phyloP scores from a whole-genome alignment of 177 flowering plant species.

The Vitis hybrid region DNA sequence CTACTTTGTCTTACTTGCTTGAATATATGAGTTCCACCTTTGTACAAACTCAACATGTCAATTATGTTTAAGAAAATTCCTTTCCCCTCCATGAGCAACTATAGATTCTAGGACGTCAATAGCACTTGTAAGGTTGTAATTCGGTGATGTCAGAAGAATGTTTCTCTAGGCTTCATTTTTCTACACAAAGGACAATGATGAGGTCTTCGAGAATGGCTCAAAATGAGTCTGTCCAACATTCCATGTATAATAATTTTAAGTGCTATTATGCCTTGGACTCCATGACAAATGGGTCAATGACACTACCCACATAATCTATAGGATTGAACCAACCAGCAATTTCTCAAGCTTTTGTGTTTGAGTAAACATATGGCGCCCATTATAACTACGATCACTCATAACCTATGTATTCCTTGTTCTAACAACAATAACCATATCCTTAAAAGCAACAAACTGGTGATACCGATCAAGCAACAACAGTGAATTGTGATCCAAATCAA shows the following conservation, averaged over 20 bases:
- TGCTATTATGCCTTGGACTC: conserved; percentile 81
- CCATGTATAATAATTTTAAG: conserved; percentile 92
- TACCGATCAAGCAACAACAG: conserved; percentile 80
- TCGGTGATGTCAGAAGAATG: conserved; percentile 68
- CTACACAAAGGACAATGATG: conserved; percentile 82
- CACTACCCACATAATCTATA: conserved; percentile 98
- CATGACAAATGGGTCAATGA: conserved; percentile 86
- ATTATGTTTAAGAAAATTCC: conserved; percentile 51
- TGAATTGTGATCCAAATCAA: conserved; percentile 72
- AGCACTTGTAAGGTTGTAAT: conserved; percentile 75
- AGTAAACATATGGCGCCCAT: conserved; percentile 84
- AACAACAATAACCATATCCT: conserved; percentile 93
- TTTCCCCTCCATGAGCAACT: conserved; percentile 74
- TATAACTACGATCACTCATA: conserved; percentile 93
- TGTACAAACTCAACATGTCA: conserved; percentile 62
- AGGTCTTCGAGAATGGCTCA: conserved; percentile 83
- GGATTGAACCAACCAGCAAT: conserved; percentile 80
- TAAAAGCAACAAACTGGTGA: conserved; percentile 88
- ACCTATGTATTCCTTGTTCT: conserved; percentile 84
- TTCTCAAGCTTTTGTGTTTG: conserved; percentile 83
- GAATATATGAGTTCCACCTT: conserved; percentile 71
- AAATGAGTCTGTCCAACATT: conserved; percentile 97
- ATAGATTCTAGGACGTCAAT: conserved; percentile 76
- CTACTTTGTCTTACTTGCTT: conserved; percentile 78
- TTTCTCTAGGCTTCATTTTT: conserved; percentile 95